Evolutionary conservation across 352 stramenopile genomes (phyloP).

Genomic region (Phytophthora aleatoria): DNA sequence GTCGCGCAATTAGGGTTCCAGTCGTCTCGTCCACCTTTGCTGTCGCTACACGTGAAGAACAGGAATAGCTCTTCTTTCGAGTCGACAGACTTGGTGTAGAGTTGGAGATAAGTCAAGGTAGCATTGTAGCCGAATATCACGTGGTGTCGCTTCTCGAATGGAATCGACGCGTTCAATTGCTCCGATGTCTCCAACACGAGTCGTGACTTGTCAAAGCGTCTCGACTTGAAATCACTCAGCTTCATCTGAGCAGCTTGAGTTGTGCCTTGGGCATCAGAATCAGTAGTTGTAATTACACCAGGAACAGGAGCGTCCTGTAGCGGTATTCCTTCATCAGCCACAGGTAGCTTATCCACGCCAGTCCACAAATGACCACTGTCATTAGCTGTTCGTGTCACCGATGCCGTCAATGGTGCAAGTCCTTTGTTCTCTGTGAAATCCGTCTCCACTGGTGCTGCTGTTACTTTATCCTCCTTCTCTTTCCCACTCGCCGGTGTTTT

Average conservation of each 20-base stretch:
- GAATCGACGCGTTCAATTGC: conserved; percentile 13
- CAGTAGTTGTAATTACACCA: neutral
- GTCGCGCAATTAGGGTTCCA: conserved; percentile 54
- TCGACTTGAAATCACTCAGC: conserved; percentile 15
- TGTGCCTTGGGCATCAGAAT: neutral
- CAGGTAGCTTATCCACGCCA: conserved; percentile 27
- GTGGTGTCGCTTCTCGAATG: conserved; percentile 53
- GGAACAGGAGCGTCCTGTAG: neutral
- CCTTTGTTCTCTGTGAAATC: conserved; percentile 11
- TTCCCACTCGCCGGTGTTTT: neutral
- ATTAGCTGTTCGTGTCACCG: neutral
- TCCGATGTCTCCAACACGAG: conserved; percentile 20
- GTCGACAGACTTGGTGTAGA: conserved; percentile 33
- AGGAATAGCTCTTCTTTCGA: conserved; percentile 58
- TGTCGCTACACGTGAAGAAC: conserved; percentile 72
- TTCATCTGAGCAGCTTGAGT: neutral
- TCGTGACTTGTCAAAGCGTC: conserved; percentile 35
- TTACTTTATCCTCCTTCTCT: neutral
- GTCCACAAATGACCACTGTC: conserved; percentile 23
- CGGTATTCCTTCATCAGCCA: conserved; percentile 5
- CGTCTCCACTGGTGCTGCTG: neutral
- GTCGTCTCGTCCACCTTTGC: conserved; percentile 45
- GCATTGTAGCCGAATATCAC: conserved; percentile 54
- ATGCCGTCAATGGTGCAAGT: conserved; percentile 5
- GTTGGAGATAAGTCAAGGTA: conserved; percentile 51